A percentile compares a stretch with the other conserved stretches of the same genome.
These are phyloP conservation scores for Delitschia confertaspora DNA, from an alignment of 495 filamentous ascomycete species.

Conservation along the genomic window DNA sequence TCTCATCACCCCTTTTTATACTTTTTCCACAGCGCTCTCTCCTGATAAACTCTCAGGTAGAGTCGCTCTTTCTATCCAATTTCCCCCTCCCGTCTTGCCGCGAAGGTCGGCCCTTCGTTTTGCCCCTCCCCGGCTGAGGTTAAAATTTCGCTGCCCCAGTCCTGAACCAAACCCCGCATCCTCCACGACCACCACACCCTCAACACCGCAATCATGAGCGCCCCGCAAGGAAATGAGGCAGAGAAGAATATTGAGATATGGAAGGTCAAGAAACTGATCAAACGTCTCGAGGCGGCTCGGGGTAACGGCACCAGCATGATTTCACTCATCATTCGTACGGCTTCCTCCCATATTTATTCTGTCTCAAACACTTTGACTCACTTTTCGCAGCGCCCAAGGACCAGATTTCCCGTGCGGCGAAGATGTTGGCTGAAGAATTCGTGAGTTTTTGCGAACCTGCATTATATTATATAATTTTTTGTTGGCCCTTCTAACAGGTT, in stretches of 20 bases:
- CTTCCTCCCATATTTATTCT: not conserved
- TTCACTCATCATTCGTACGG: conserved; percentile 91
- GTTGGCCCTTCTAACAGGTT: not conserved
- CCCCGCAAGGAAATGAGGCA: conserved; percentile 79
- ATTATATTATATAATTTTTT: not conserved
- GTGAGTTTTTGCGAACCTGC: conserved; percentile 45
- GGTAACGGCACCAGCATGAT: conserved; percentile 99
- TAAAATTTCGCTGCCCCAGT: conserved; percentile 18
- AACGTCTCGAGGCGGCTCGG: conserved; percentile 67
- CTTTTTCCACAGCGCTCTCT: not conserved
- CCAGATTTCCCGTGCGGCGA: conserved; percentile 88
- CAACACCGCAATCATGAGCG: conserved; percentile 64
- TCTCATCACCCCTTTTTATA: too few relatives aligned
- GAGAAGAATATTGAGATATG: conserved; percentile 96
- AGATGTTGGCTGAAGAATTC: conserved; percentile 99
- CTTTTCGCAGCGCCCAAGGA: conserved; percentile 74
- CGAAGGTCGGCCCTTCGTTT: conserved; percentile 11
- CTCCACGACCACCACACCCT: conserved; percentile 3
- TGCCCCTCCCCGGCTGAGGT: conserved; percentile 5
- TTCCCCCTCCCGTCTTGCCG: conserved; percentile 4
- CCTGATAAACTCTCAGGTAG: conserved; percentile 1
- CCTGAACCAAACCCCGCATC: not conserved
- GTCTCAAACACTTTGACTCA: conserved; percentile 12
- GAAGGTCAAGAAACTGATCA: conserved; percentile 96
- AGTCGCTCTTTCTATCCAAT: not conserved